Base-by-base conservation (phyloP, 306 rosid species). In the Cicer arietinum region DNA sequence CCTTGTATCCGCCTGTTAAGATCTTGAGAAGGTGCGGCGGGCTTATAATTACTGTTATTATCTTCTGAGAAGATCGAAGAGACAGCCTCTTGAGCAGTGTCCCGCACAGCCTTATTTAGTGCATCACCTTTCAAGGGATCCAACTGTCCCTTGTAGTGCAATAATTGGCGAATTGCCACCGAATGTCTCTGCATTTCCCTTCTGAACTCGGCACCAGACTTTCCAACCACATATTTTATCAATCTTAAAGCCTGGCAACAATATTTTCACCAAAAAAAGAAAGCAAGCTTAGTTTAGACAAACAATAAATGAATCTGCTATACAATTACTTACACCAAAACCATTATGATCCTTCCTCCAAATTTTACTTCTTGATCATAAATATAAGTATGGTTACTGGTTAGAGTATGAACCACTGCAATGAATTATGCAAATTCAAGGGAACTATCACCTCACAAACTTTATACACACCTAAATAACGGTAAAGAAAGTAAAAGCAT, bases 131-230 rank as follows among this genome's bases (percentile, higher is more conserved):
- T 92, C 85, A 95, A 80, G 80, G 96, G 98, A 82, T 95, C 99
- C 60, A 77, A 60, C 7, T 90, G 91, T 83, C 98, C 99, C 87
- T 90, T 92, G 85, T 92, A 88, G 82, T 95, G 99, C 87, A 92
- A 67, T 79, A 95, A 81, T 70, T 89, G 96, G 43, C 98, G 95
- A 83, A 92, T 86, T 1, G 93, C 93, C 51, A 84, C 98, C 40
- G 98, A 92, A 80, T 90, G 91, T 86, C 98, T 92, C 85, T 95
- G 99, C 96, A 95, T 90, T 86, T 95, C 99, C 84, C 97, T 95
- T 86, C 96, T 85, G 81, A 95, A 95, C 86, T 95, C 99, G 50
- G 84, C 92, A 78, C 99, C 99, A 62, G 99, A 92, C 83, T 95
- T 95, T 37, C 88, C 98, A 83, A 95, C 92, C 0, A 82, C 71